Base-by-base conservation (phyloP, 2,329 filamentous ascomycete genomes). In the Bipolaris gigantea region DNA sequence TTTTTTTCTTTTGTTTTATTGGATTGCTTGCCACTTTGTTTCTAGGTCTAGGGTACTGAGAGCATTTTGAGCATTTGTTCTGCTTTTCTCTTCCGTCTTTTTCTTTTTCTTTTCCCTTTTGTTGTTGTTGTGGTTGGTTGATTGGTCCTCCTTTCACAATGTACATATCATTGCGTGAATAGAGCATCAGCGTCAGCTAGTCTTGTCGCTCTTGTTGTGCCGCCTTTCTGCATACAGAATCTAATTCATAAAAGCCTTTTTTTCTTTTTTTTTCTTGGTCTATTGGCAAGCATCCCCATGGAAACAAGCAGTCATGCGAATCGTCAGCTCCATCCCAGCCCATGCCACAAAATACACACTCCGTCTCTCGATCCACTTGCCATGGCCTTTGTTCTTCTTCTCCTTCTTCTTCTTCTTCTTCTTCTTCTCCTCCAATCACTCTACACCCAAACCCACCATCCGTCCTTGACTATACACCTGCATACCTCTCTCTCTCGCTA, bases 91-190 rank as follows among this genome's bases (percentile, higher is more conserved):
- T 30, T n/a, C 23, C 25, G 23, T 32, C 23, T 23, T 23, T 40
- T 18, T 40, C 19, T 21, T 21, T 16, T 34, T 27, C 4, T 9
- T 10, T 15, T 34, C 19, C 33, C 42, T 9, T 33, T 46, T 27
- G 21, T 30, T 30, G 15, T 35, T 48, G 40, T n/a, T 42, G 38
- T 4, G 8, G 15, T 4, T 18, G 16, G 18, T 34, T 33, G 8
- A 10, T 4, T 11, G 16, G 18, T 34, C 30, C 46, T 33, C 15
- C 23, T 34, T 45, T 45, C 42, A 23, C 15, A 6, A 13, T 51
- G 41, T 51, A 38, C 38, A 52, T 50, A 53, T 48, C 38, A 18
- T 43, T 43, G 50, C 44, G 35, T 43, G n/a, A 33, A 33, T 33
- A 33, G 36, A 32, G 3, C 39, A 30, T 41, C 30, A 18, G 19